Base-by-base conservation (phyloP, 2,329 filamentous ascomycete genomes). In the Zelopaecilomyces penicillatus region DNA sequence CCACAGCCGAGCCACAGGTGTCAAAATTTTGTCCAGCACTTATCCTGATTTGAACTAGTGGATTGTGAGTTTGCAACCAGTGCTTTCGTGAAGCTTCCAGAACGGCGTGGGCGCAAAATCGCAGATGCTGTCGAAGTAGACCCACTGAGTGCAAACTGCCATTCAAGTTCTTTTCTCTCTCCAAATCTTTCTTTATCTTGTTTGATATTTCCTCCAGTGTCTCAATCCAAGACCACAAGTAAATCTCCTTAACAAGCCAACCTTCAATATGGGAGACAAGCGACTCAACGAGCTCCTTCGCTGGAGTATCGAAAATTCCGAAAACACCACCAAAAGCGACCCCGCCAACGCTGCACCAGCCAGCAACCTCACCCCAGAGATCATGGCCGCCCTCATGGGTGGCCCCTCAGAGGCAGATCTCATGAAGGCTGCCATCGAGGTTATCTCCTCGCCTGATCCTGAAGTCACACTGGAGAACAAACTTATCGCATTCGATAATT, bases 391-490 rank as follows among this genome's bases (percentile, higher is more conserved):
- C 10, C 74, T 96, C 44, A 89, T 89, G 65, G 88, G 88, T 59
- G 88, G 85, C 0, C 87, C 87, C 36, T 88, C 84, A 3, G 91
- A 98, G 51, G 89, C 93, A 26, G 88, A 97, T 49, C 77, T 94
- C 43, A 97, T 98, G 93, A 80, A 80, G 57, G 80, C 84, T 42
- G 76, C 85, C 51, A 95, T 98, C 81, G 75, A 76, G 29, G 80
- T 85, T 45, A 83, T 96, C 59, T 75, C 73, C 7, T 19, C 19
- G 19, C 19, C 19, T 19, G 73, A 77, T 55, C 69, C 80, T 6
- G 75, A 83, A 45, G 70, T 84, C 45, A 76, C 78, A 4, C 73
- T 91, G 41, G 83, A 88, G 37, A 79, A 87, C 66, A 88, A 87
- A 64, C 67, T 94, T 43, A 78, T 82, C 46, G 90, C 90, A 33